Conservation (phyloP, 202 grass and related monocot genomes). For the Panicum hallii region DNA sequence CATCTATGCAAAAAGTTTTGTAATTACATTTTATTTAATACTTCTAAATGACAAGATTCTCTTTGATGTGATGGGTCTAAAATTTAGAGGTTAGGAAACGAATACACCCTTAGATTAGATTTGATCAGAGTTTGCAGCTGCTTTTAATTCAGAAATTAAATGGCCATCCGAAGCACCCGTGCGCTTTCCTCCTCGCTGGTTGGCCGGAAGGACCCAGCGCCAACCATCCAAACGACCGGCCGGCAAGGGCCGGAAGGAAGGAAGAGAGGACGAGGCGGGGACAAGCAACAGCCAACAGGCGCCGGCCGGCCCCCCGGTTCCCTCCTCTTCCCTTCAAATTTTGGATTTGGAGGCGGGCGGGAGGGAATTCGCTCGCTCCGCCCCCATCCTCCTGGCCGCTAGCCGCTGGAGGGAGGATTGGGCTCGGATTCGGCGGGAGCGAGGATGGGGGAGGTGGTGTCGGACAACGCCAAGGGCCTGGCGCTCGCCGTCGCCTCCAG, state of each 20-base stretch:
- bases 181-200: background rate
- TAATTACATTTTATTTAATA: no score
- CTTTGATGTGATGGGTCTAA: no score
- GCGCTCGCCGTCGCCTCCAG: slow-evolving; percentile 74
- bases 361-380: background rate
- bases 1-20: no score
- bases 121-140: no score
- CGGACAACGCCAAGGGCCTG: slow-evolving; percentile 83
- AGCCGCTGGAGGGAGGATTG: no score
- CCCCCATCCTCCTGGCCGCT: background rate
- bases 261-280: slow-evolving; percentile 3
- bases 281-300: background rate
- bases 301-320: slow-evolving; percentile 4
- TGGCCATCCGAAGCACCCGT: slow-evolving; percentile 1
- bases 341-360: slow-evolving; percentile 25
- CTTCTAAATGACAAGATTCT: no score
- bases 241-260: background rate
- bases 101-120: no score
- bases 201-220: background rate
- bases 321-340: slow-evolving; percentile 46
- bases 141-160: no score
- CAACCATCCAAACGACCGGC: slow-evolving; percentile 28
- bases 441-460: slow-evolving; percentile 50
- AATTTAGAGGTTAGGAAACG: no score
- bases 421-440: no score